These are phyloP conservation scores for Trichothecium sympodiale DNA, from an alignment of 2,329 filamentous ascomycete genomes.

Conservation along the genomic window DNA sequence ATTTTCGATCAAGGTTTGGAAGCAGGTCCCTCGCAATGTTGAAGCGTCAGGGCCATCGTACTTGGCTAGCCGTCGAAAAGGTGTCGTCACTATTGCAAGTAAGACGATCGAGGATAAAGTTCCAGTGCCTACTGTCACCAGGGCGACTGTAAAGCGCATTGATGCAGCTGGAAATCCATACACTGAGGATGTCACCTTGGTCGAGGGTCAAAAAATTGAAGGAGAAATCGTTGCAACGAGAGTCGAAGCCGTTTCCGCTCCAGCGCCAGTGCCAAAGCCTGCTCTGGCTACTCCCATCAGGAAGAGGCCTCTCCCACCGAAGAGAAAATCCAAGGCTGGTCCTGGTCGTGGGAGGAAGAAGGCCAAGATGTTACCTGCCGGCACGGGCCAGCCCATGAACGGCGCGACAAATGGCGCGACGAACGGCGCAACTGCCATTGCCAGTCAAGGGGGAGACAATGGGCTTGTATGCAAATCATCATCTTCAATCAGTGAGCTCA, in stretches of 20 bases:
- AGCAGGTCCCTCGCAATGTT: conserved; percentile 47
- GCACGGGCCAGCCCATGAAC: conserved; percentile 16
- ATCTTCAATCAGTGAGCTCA: neutral
- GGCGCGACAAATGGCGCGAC: too few relatives aligned
- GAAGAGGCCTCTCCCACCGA: conserved; percentile 63
- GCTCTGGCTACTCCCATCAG: conserved; percentile 28
- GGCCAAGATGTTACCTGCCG: conserved; percentile 45
- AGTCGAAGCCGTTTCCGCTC: conserved; percentile 41
- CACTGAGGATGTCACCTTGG: conserved; percentile 72
- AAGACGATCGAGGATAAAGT: conserved; percentile 33
- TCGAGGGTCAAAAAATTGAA: conserved; percentile 68
- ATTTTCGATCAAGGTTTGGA: conserved; percentile 49
- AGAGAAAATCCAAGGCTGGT: conserved; percentile 66
- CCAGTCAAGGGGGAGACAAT: conserved; percentile 24
- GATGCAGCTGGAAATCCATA: conserved; percentile 74
- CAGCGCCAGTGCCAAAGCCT: conserved; percentile 44
- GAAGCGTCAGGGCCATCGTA: conserved; percentile 42
- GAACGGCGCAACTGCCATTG: conserved; percentile 23
- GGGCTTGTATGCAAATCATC: conserved; percentile 26
- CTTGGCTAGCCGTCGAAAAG: conserved; percentile 51
- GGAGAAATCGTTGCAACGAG: conserved; percentile 65
- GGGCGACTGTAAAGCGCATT: conserved; percentile 67
- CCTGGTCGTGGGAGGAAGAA: conserved; percentile 71
- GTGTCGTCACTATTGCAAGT: conserved; percentile 45
- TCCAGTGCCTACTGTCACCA: conserved; percentile 51